A percentile compares a stretch with the other conserved stretches of the same genome.
Conservation (phyloP, 2,329 filamentous ascomycete species). For the Metarhizium anisopliae region DNA sequence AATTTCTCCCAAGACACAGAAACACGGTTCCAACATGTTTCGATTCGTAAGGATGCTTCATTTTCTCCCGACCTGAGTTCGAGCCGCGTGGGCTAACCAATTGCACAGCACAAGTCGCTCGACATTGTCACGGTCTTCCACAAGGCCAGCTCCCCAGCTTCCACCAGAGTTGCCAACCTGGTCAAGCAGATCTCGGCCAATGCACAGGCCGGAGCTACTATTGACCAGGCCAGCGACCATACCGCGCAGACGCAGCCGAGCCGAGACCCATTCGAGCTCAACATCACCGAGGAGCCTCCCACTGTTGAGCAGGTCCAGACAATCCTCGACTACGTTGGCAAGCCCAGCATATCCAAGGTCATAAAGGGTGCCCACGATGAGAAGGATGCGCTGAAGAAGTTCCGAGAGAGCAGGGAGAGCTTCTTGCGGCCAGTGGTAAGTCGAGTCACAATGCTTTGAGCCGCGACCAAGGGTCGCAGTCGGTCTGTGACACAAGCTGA, state of each 20-base stretch:
- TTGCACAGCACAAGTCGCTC: constrained; percentile 59
- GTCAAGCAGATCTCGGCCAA: constrained; percentile 73
- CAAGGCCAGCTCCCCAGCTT: constrained; percentile 65
- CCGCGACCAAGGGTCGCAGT: not conserved
- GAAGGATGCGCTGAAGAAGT: constrained; percentile 70
- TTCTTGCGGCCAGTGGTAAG: constrained; percentile 73
- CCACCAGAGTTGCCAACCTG: constrained; percentile 62
- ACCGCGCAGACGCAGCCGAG: constrained; percentile 42
- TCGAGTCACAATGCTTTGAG: constrained; percentile 10
- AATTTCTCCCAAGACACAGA: not conserved
- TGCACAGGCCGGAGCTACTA: constrained; percentile 56
- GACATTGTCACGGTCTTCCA: constrained; percentile 97
- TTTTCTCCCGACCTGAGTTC: not conserved
- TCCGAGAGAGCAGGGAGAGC: constrained; percentile 58
- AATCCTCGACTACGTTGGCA: constrained; percentile 74
- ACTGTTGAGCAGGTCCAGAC: constrained; percentile 75
- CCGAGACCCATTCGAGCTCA: constrained; percentile 72
- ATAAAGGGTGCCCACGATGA: constrained; percentile 66
- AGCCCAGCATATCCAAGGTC: constrained; percentile 48
- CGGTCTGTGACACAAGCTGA: not conserved
- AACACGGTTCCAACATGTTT: constrained; percentile 11
- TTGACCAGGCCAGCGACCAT: constrained; percentile 66
- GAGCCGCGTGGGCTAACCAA: constrained; percentile 10
- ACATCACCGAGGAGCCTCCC: constrained; percentile 71
- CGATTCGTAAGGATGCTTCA: constrained; percentile 11